Base-by-base conservation (phyloP, 2,329 filamentous ascomycete species). In the Aschersonia sp. region DNA sequence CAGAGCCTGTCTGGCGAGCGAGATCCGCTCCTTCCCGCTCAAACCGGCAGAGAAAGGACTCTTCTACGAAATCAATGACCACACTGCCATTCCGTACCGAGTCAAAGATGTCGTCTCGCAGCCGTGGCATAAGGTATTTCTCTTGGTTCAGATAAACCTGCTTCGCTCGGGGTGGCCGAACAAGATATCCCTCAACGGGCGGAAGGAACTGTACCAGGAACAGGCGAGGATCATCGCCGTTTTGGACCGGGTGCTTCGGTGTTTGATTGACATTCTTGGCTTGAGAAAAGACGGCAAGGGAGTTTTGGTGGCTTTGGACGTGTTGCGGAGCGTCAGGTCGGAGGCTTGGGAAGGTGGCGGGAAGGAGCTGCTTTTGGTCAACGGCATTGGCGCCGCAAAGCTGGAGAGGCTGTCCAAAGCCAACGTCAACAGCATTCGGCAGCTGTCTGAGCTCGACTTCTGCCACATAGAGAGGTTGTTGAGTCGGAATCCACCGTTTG, bases 401-500 rank as follows among this genome's bases (percentile, higher is more conserved):
- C 80, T 86, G 53, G 76, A 83, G 40, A 92, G 85, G 60, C 73
- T 97, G 43, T 75, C 79, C 3, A 73, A 75, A 40, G 80, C 79
- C n/a, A 80, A 81, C 1, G 76, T 97, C 47, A 78, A 69, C 31
- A 85, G 71, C 4, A 78, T 97, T 5, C 76, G 83, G 42, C 75
- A 78, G n/a, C 68, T 98, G 9, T 77, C 82, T 12, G 65, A 62
- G 5, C 72, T 79, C 10, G 82, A 91, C 38, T 71, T 82, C 30
- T 75, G 80, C 47, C 75, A 79, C 30, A 86, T 98, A 46, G 91
- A 97, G 56, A 75, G 80, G 45, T 66, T 88, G 30, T 62, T 94
- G 44, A 83, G 80, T 52, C 82, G 84, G 47, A 88, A 94, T 54
- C 86, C 89, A 0, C 88, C 91, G 0, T 95, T 85, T 58, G 92